Conservation (phyloP, 805 yeast genomes). For the Myxozyma nipponensis region DNA sequence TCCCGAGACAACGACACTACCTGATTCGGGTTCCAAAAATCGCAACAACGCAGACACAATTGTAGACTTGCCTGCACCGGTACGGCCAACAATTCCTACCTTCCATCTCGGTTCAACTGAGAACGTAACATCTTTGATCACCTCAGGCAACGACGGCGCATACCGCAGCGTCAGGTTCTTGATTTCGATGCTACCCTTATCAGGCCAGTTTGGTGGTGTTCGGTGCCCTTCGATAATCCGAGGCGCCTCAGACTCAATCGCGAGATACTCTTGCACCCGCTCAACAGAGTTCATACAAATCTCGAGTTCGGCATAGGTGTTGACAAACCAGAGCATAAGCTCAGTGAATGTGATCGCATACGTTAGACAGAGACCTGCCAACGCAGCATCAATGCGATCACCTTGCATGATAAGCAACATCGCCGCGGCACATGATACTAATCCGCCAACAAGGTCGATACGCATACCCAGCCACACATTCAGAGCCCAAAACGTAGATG, state of each 20-base stretch:
- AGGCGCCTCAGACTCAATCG: constrained; percentile 80
- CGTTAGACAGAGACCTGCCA: constrained; percentile 90
- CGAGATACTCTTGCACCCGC: constrained; percentile 78
- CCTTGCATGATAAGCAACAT: constrained; percentile 66
- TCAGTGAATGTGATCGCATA: constrained; percentile 87
- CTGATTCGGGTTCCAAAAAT: constrained; percentile 52
- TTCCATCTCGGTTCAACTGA: constrained; percentile 72
- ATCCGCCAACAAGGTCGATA: constrained; percentile 77
- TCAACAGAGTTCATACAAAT: constrained; percentile 97
- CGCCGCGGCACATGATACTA: constrained; percentile 77
- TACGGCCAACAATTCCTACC: constrained; percentile 94
- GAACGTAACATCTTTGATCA: constrained; percentile 81
- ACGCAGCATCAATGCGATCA: constrained; percentile 74
- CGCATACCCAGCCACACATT: constrained; percentile 90
- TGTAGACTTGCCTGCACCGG: constrained; percentile 98
- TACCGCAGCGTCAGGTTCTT: constrained; percentile 75
- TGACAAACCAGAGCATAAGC: constrained; percentile 85
- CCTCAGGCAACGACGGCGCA: constrained; percentile 83
- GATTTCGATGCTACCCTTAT: constrained; percentile 71
- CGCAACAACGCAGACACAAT: constrained; percentile 88
- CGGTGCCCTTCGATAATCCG: constrained; percentile 56
- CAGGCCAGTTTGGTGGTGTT: constrained; percentile 78
- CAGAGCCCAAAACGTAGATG: constrained; percentile 88
- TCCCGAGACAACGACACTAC: constrained; percentile 61
- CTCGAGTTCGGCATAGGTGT: constrained; percentile 84